These are phyloP conservation scores for Penicillium janthinellum DNA, from an alignment of 2,329 filamentous ascomycete species.

Conservation along the genomic window DNA sequence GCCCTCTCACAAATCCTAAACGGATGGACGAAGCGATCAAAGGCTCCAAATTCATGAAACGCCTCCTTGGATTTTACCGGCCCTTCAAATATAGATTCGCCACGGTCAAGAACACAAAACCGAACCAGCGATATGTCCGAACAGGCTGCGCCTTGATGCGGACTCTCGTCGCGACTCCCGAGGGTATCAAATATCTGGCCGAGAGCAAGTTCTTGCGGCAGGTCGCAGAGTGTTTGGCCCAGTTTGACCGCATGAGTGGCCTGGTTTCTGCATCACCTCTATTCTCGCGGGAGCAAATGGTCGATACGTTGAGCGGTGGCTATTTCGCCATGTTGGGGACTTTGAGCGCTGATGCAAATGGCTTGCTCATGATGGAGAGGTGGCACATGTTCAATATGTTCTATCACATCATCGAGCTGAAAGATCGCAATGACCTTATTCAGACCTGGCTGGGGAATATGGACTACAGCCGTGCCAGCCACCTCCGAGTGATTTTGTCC, in stretches of 20 bases:
- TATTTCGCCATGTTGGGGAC: slow-evolving; percentile 93
- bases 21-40: slow-evolving; percentile 91
- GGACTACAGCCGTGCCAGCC: slow-evolving; percentile 85
- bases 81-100: slow-evolving; percentile 97
- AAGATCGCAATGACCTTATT: slow-evolving; percentile 87
- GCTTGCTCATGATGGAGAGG: slow-evolving; percentile 84
- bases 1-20: slow-evolving; percentile 86
- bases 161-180: slow-evolving; percentile 78
- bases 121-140: slow-evolving; percentile 89
- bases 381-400: slow-evolving; percentile 99
- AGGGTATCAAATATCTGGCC: slow-evolving; percentile 80
- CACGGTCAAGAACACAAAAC: slow-evolving; percentile 84
- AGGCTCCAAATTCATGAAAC: slow-evolving; percentile 93
- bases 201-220: slow-evolving; percentile 94
- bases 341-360: slow-evolving; percentile 78
- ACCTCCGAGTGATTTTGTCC: slow-evolving; percentile 87
- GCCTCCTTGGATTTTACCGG: slow-evolving; percentile 90
- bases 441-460: slow-evolving; percentile 86
- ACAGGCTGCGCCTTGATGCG: slow-evolving; percentile 87
- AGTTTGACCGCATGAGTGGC: slow-evolving; percentile 80
- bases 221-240: slow-evolving; percentile 91
- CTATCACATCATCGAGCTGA: slow-evolving; percentile 94
- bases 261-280: slow-evolving; percentile 75
- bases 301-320: slow-evolving; percentile 84
- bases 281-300: slow-evolving; percentile 81